A percentile compares a stretch with the other conserved stretches of the same genome.
These are phyloP conservation scores for Aspergillus carbonarius DNA, from an alignment of 2,329 filamentous ascomycete genomes.

Conservation along the genomic window DNA sequence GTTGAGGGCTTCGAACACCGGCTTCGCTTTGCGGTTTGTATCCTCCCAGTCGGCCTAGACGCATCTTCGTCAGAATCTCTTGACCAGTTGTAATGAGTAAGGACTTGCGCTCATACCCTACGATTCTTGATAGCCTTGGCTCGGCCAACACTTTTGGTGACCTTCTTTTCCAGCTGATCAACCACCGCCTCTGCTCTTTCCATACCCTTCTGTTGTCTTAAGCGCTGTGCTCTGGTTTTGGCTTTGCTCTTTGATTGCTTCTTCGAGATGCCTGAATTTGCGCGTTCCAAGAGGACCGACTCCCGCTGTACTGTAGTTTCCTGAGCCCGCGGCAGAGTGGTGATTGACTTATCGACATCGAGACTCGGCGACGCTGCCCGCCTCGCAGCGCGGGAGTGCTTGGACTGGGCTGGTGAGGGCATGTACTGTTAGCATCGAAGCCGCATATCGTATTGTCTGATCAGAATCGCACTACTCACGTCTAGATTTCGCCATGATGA, in stretches of 20 bases:
- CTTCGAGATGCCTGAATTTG: constrained; percentile 53
- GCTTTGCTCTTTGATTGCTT: constrained; percentile 50
- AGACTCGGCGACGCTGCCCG: constrained; percentile 57
- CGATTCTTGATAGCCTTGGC: constrained; percentile 51
- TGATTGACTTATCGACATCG: constrained; percentile 53
- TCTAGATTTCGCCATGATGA: constrained; percentile 41
- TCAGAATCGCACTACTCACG: constrained; percentile 20
- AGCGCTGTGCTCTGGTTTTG: constrained; percentile 53
- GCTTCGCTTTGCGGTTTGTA: constrained; percentile 34
- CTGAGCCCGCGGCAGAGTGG: constrained; percentile 42
- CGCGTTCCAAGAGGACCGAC: constrained; percentile 51
- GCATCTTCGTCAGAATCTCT: constrained; percentile 16
- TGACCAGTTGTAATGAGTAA: neutral
- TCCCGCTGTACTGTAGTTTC: constrained; percentile 40
- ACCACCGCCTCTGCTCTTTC: constrained; percentile 56
- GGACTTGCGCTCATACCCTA: constrained; percentile 33
- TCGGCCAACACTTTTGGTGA: constrained; percentile 52
- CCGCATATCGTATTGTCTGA: neutral
- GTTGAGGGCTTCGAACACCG: constrained; percentile 37
- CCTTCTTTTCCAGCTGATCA: constrained; percentile 57
- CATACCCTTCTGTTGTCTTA: constrained; percentile 55
- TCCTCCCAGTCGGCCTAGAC: constrained; percentile 43
- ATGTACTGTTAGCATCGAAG: constrained; percentile 11
- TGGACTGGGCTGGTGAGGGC: constrained; percentile 46
- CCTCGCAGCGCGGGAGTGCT: constrained; percentile 60